Percentiles rank a stretch among this genome's conserved stretches.
These are phyloP conservation scores for Geotrichum australiense DNA, from an alignment of 1,139 yeast genomes.

Conservation along the genomic window DNA sequence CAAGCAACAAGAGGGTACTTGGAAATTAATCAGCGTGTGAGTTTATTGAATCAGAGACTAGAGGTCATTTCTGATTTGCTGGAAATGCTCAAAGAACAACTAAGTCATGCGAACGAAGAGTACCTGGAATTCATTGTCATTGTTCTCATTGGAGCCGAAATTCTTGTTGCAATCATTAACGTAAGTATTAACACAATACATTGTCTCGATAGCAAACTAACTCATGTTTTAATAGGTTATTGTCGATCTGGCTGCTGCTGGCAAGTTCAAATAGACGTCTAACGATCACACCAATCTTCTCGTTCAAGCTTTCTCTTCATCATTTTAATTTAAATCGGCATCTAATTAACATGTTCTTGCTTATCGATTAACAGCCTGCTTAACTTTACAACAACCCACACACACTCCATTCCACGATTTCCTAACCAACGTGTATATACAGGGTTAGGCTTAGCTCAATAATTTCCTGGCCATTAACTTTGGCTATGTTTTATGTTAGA, in stretches of 20 bases:
- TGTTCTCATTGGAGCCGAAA: conserved; percentile 87
- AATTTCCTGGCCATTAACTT: too few relatives aligned
- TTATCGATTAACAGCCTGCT: too few relatives aligned
- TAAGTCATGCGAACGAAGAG: conserved; percentile 83
- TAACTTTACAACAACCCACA: too few relatives aligned
- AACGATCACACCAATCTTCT: not conserved
- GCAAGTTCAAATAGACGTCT: conserved; percentile 3
- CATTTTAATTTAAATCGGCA: conserved; percentile 2
- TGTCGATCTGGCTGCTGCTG: conserved; percentile 14
- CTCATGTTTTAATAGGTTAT: conserved; percentile 3
- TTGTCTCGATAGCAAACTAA: not conserved
- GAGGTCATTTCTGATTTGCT: conserved; percentile 89
- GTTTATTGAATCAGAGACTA: conserved; percentile 76
- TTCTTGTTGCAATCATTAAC: conserved; percentile 77
- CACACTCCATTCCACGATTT: too few relatives aligned
- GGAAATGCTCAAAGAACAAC: conserved; percentile 93
- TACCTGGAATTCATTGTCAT: conserved; percentile 89
- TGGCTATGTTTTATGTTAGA: too few relatives aligned
- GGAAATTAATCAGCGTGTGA: conserved; percentile 89
- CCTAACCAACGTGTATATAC: too few relatives aligned
- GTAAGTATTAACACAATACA: conserved; percentile 28
- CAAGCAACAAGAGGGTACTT: conserved; percentile 93
- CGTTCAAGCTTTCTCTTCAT: not conserved
- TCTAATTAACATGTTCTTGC: too few relatives aligned
- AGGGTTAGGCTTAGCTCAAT: too few relatives aligned